Percentiles rank a stretch among this genome's conserved stretches.
These are phyloP conservation scores for Sphenostylis stenocarpa DNA, from an alignment of 306 rosid species.

Conservation along the genomic window DNA sequence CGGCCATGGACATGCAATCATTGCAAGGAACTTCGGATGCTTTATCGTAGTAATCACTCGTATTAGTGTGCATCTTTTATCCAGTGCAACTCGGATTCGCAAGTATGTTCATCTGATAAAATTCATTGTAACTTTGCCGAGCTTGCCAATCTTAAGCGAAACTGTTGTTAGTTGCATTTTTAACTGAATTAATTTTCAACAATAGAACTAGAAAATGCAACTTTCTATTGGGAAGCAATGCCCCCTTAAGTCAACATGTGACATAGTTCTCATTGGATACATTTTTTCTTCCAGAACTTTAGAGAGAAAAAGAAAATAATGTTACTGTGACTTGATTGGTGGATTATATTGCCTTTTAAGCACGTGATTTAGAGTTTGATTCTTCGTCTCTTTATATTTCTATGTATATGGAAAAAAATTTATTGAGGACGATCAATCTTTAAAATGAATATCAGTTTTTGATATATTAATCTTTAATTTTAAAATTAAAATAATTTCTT, in stretches of 20 bases:
- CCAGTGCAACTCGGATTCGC: background rate
- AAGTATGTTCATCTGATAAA: background rate
- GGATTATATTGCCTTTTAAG: no score
- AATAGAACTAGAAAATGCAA: background rate
- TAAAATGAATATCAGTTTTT: no score
- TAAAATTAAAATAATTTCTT: no score
- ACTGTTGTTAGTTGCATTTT: background rate
- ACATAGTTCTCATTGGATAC: no score
- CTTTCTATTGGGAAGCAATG: background rate
- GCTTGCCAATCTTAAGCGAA: background rate
- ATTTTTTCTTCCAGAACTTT: no score
- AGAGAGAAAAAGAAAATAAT: no score
- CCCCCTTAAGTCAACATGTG: background rate
- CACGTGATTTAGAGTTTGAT: no score
- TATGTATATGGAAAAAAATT: no score
- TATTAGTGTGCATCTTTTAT: conserved; percentile 20
- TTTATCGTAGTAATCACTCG: conserved; percentile 36
- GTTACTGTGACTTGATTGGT: no score
- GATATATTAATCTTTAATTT: no score
- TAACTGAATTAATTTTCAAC: background rate
- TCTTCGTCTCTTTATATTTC: no score
- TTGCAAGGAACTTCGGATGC: conserved; percentile 71
- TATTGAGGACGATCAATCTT: no score
- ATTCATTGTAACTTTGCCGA: background rate
- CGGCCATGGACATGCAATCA: conserved; percentile 76